A percentile compares a stretch with the other conserved stretches of the same genome.
phyloP scores from a whole-genome alignment of 2,329 filamentous ascomycete species.

The Neonectria neomacrospora region DNA sequence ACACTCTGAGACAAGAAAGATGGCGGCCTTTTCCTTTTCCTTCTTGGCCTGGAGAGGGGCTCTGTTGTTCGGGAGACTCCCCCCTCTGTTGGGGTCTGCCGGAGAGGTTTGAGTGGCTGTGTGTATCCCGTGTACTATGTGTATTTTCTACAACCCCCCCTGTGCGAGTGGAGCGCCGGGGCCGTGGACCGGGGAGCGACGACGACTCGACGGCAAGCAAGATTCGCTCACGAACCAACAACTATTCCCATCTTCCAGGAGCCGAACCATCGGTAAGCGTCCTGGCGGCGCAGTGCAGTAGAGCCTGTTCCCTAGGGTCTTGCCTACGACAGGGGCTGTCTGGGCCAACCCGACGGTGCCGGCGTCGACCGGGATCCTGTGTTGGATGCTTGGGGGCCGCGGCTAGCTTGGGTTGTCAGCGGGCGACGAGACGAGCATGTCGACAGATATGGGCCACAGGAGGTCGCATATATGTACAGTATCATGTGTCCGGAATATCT shows the following conservation, averaged over 20 bases:
- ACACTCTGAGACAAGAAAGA: conserved; percentile 23
- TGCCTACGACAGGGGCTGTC: neutral
- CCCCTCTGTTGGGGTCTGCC: neutral
- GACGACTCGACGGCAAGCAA: neutral
- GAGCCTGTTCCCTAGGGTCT: neutral
- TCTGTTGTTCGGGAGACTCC: conserved; percentile 10
- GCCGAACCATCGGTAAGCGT: conserved; percentile 27
- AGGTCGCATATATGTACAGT: neutral
- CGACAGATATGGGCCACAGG: neutral
- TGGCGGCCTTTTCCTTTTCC: conserved; percentile 22
- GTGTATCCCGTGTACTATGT: too few relatives aligned
- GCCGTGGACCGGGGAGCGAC: conserved; percentile 5
- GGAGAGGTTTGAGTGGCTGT: too few relatives aligned
- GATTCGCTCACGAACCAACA: conserved; percentile 12
- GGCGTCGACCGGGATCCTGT: neutral
- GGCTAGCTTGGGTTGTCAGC: neutral
- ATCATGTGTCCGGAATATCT: neutral
- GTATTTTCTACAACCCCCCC: neutral
- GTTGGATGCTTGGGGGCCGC: neutral
- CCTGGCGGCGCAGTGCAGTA: conserved; percentile 5
- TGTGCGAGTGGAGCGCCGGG: conserved; percentile 5
- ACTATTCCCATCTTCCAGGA: conserved; percentile 3
- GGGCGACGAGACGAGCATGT: too few relatives aligned
- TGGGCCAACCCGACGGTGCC: neutral
- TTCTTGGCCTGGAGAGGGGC: neutral